Conservation (phyloP, 805 yeast species). For the Metschnikowia cerradonensis region DNA sequence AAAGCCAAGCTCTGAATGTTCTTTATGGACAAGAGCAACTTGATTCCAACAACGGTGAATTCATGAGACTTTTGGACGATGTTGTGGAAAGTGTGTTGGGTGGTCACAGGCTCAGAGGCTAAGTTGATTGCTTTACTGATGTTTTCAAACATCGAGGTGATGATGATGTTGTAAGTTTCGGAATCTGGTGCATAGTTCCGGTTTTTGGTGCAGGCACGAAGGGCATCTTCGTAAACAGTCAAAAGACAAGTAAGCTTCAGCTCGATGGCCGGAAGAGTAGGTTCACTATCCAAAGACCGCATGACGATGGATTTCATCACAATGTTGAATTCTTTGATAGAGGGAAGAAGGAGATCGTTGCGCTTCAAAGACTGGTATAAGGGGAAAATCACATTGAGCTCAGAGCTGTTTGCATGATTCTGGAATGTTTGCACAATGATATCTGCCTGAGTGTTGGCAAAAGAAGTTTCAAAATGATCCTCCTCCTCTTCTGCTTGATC, state of each 20-base stretch:
- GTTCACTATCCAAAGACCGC: conserved; percentile 42
- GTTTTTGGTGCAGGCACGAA: conserved; percentile 21
- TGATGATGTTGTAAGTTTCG: conserved; percentile 48
- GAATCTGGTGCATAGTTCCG: conserved; percentile 47
- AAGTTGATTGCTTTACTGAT: conserved; percentile 34
- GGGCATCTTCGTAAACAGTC: conserved; percentile 65
- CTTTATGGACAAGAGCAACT: conserved; percentile 45
- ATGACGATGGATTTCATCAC: conserved; percentile 51
- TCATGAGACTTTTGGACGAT: conserved; percentile 40
- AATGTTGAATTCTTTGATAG: conserved; percentile 48
- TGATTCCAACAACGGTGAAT: conserved; percentile 41
- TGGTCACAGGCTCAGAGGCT: conserved; percentile 42
- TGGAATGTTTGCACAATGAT: conserved; percentile 19
- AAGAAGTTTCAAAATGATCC: conserved; percentile 18
- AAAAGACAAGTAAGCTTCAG: conserved; percentile 57
- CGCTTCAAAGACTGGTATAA: conserved; percentile 39
- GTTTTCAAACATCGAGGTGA: conserved; percentile 50
- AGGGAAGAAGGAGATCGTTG: conserved; percentile 42
- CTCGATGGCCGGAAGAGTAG: conserved; percentile 42
- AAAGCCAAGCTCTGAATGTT: conserved; percentile 33
- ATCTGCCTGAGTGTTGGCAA: conserved; percentile 19
- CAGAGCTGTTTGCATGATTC: conserved; percentile 17
- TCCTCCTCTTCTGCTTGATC: neutral
- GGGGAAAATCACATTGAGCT: conserved; percentile 35
- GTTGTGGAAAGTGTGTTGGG: conserved; percentile 45